Conservation (phyloP, 2,329 filamentous ascomycete genomes). For the Fusarium foetens region DNA sequence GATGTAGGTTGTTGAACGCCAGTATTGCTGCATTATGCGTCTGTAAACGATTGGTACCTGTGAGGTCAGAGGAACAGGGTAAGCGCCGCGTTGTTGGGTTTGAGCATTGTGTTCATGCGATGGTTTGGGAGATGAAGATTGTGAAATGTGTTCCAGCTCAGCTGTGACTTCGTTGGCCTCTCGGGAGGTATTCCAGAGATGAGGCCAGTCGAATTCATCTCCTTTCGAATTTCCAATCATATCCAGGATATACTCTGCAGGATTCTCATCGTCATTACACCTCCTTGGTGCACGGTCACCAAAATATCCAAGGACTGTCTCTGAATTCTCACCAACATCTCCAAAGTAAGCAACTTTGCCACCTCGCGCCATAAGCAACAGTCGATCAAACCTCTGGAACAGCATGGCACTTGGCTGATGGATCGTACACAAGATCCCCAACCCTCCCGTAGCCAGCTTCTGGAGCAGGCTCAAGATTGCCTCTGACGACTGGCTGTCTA, state of each 20-base stretch:
- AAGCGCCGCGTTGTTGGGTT: not conserved
- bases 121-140: not conserved
- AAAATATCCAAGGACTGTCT: slow-evolving; percentile 70
- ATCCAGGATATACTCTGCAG: slow-evolving; percentile 75
- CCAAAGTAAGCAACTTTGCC: slow-evolving; percentile 77
- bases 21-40: slow-evolving; percentile 84
- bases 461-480: not conserved
- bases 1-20: slow-evolving; percentile 83
- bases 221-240: not conserved
- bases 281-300: slow-evolving; percentile 68
- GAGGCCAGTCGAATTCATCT: not conserved
- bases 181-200: not conserved
- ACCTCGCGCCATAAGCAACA: slow-evolving; percentile 71
- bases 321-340: slow-evolving; percentile 69
- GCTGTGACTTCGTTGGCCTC: not conserved
- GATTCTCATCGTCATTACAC: slow-evolving; percentile 68
- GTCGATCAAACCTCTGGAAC: slow-evolving; percentile 66
- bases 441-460: not conserved
- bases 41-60: slow-evolving; percentile 74
- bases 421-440: slow-evolving; percentile 64
- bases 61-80: slow-evolving; percentile 22
- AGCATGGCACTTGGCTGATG: slow-evolving; percentile 65
- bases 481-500: slow-evolving; percentile 4
- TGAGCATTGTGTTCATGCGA: not conserved
- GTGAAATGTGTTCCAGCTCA: not conserved